A percentile compares a stretch with the other conserved stretches of the same genome.
phyloP scores from a whole-genome alignment of 129 eudicot genomes.

The Artemisia tridentata region DNA sequence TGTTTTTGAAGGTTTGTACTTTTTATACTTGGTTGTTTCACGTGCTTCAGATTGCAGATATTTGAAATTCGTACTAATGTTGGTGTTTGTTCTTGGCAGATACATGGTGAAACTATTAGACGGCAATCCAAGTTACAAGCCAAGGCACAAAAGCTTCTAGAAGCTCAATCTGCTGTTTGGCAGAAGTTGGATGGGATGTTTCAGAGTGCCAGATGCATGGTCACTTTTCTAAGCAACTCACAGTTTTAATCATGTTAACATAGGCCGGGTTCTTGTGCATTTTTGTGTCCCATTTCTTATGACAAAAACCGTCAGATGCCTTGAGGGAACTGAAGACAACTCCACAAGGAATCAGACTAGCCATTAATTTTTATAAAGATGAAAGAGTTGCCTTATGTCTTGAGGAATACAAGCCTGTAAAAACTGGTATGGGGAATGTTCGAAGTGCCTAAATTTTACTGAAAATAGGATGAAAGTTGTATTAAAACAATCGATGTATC shows the following conservation, averaged over 20 bases:
- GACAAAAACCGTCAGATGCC: background rate
- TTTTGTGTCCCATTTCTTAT: background rate
- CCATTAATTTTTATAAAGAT: background rate
- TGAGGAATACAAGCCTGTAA: background rate
- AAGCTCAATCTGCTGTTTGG: constrained; percentile 80
- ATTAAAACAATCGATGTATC: background rate
- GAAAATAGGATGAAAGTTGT: background rate
- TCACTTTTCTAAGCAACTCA: constrained; percentile 76
- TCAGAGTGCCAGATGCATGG: constrained; percentile 78
- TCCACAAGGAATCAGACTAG: too few relatives aligned
- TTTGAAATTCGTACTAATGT: background rate
- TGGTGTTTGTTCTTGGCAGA: constrained; percentile 42
- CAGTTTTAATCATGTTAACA: constrained; percentile 50
- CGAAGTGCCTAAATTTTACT: background rate
- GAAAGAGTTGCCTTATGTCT: background rate
- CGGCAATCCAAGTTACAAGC: constrained; percentile 57
- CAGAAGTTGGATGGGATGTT: constrained; percentile 56
- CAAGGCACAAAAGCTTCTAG: constrained; percentile 77
- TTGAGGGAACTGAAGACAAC: too few relatives aligned
- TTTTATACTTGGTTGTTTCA: background rate
- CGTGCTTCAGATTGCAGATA: background rate
- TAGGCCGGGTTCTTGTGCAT: background rate
- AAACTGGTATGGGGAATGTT: background rate
- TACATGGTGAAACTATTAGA: constrained; percentile 86
- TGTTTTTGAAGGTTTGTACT: constrained; percentile 80